Conservation (phyloP, 2,329 filamentous ascomycete species). For the Epichloe coenophiala region DNA sequence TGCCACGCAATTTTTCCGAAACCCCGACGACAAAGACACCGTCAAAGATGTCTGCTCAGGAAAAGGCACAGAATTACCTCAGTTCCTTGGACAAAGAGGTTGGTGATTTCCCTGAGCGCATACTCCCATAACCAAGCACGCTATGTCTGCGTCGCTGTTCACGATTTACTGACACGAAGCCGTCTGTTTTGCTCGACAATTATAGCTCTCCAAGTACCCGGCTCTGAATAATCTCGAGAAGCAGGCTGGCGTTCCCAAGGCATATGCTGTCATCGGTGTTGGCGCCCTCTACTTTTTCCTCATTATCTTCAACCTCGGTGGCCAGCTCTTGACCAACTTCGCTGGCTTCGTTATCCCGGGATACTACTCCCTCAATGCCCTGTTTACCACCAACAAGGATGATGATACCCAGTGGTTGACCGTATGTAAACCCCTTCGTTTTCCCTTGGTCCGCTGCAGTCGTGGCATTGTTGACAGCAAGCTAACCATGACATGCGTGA, state of each 20-base stretch:
- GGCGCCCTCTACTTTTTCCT: constrained; percentile 80
- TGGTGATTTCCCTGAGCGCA: constrained; percentile 19
- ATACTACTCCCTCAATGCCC: constrained; percentile 70
- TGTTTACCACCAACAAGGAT: constrained; percentile 57
- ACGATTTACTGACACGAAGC: constrained; percentile 11
- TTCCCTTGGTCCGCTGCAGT: background rate
- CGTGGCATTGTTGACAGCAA: background rate
- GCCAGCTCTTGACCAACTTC: constrained; percentile 76
- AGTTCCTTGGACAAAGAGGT: constrained; percentile 75
- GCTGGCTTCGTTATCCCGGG: constrained; percentile 72
- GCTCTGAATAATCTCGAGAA: constrained; percentile 75
- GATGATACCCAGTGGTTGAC: constrained; percentile 76
- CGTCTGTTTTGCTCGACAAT: background rate
- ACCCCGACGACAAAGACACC: constrained; percentile 5
- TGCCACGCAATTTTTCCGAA: constrained; percentile 5
- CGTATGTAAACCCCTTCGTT: constrained; percentile 30
- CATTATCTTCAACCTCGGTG: constrained; percentile 84
- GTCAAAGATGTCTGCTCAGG: constrained; percentile 55
- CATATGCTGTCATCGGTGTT: constrained; percentile 66
- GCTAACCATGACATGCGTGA: constrained; percentile 8
- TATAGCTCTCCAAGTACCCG: constrained; percentile 73
- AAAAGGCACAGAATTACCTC: constrained; percentile 64
- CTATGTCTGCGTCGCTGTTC: constrained; percentile 8
- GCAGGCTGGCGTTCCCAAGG: constrained; percentile 71
- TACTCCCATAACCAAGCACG: background rate